Base-by-base conservation (phyloP, 2,329 filamentous ascomycete species). In the Hypoxylon sp. region DNA sequence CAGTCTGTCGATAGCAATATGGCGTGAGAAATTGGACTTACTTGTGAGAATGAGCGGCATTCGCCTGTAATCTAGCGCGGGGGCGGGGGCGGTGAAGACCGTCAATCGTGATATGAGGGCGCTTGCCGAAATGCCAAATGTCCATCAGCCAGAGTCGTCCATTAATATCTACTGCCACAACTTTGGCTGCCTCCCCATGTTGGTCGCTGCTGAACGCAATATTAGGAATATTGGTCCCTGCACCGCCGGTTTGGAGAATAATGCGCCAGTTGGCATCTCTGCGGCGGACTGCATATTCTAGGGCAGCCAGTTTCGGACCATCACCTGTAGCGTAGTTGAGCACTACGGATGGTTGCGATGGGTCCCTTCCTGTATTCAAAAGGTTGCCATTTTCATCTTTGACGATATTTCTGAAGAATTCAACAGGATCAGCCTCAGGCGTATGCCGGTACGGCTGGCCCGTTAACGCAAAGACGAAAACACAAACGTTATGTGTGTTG, bases 401-500 rank as follows among this genome's bases (percentile, higher is more conserved):
- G 33, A 74, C 70, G 4, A 72, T 26, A 26, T 57, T 70, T 24
- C 64, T 61, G 60, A 73, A 73, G 22, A 65, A 54, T 36, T 64
- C 67, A 30, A 61, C 7, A 16, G 42, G 16, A 33, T 68, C 26
- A 52, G 32, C 52, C 5, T 9, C 45, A 51, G 66, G 24, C 33
- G 42, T 16, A 60, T 48, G 38, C 33, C n/a, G 20, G 12, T 42
- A 60, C 30, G 18, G 16, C 6, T 63, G 16, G 16, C 72, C 71
- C 7, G 67, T 70, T 7, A 79, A 54, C 50, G 76, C 76, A n/a
- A 77, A 76, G 11, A 78, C 66, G 65, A 78, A 75, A n/a, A 76
- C 72, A 50, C 72, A 73, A 18, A 76, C 72, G 16, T 73, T 65
- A 14, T 75, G 75, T 1, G 84, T 86, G 75, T 99, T 99, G 0